Base-by-base conservation (phyloP, 345 rosid genomes). In the Eucalyptus pauciflora region DNA sequence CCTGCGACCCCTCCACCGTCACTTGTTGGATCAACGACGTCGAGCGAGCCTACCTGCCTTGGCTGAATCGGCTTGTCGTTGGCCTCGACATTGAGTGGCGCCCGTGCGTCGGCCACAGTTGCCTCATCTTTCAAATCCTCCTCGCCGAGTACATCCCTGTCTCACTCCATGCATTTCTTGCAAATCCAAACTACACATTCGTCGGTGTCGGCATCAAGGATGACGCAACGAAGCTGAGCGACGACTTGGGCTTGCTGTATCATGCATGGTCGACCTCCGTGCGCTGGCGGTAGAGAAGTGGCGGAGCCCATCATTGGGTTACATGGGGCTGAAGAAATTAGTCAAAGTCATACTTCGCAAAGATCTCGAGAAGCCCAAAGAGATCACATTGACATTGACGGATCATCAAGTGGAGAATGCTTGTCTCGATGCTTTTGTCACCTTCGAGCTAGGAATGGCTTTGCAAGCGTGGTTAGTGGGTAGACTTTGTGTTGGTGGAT, bases 141-240 rank as follows among this genome's bases (percentile, higher is more conserved):
- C 87, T 87, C 14, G 87, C 92, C 17, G 89, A 87, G 12, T 29
- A 25, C 14, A 51, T 93, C n/a, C 93, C 92, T 56, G 3, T 22
- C 1, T 86, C 92, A 8, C 89, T 93, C 16, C 15, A 3, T n/a
- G 87, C 48, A 3, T 91, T 91, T 62, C 89, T 93, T 18, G 52
- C 67, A 41, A 69, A 85, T 86, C n/a, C 11, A 37, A 83, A 24
- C 31, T 45, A 49, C 37, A 86, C 85, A 16, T 93, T 90, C 52
- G 92, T 88, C 6, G 89, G 93, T 20, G 93, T 91, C 25, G 91
- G 92, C 22, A 60, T 93, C 87, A 50, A 48, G 56, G 71, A 29
- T 24, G 94, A 91, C 67, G 88, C 67, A 27, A 79, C 24, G 60
- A 93, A 90, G 89, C 87, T 91, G 83, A 22, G 31, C 67, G 52